These are phyloP conservation scores for Aspergillus hiratsukae DNA, from an alignment of 2,329 filamentous ascomycete genomes.

Conservation along the genomic window DNA sequence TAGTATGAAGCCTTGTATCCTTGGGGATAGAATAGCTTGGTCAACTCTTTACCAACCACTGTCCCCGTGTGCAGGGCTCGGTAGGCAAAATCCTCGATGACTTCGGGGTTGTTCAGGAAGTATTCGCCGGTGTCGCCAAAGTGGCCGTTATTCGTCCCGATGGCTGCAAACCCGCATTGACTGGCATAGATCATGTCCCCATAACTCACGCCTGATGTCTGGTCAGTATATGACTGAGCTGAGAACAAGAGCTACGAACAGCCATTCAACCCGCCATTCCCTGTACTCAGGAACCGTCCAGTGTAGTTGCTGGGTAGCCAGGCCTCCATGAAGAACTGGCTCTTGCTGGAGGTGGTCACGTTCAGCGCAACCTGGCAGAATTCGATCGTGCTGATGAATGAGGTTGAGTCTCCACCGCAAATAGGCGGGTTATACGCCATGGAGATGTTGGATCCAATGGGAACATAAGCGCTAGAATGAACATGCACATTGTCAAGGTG, in stretches of 20 bases:
- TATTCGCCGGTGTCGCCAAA: conserved; percentile 44
- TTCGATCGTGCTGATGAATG: conserved; percentile 32
- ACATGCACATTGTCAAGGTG: background rate
- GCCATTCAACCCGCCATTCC: conserved; percentile 48
- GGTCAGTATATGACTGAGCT: background rate
- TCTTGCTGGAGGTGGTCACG: conserved; percentile 40
- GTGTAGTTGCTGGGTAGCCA: conserved; percentile 48
- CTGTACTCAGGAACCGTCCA: conserved; percentile 45
- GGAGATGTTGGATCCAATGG: conserved; percentile 35
- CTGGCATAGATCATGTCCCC: conserved; percentile 28
- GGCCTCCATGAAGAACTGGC: conserved; percentile 45
- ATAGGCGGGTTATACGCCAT: conserved; percentile 35
- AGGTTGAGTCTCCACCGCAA: conserved; percentile 25
- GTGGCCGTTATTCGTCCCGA: conserved; percentile 50
- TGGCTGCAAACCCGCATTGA: conserved; percentile 45
- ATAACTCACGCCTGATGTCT: too few species aligned
- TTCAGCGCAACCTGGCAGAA: conserved; percentile 42
- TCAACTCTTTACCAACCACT: conserved; percentile 39
- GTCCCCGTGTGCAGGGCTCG: conserved; percentile 41
- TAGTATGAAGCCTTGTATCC: conserved; percentile 45
- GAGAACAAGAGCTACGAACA: background rate
- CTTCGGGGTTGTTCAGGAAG: conserved; percentile 44
- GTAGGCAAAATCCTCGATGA: conserved; percentile 48
- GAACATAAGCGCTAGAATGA: conserved; percentile 21
- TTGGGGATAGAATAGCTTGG: conserved; percentile 36